These are phyloP conservation scores for Exophiala bonariae DNA, from an alignment of 2,329 filamentous ascomycete species.

Conservation along the genomic window DNA sequence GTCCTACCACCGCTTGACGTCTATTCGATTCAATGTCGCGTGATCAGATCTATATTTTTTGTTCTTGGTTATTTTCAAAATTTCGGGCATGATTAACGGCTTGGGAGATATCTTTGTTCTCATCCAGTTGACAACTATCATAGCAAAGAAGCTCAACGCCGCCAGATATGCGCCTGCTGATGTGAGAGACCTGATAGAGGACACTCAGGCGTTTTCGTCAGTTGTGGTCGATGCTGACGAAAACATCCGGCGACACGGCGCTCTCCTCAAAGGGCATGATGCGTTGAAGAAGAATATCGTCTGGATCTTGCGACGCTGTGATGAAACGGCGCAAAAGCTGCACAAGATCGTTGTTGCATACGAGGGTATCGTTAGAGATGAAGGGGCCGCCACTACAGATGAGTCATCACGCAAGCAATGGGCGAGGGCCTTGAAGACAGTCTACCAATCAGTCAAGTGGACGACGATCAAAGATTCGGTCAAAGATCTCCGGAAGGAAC, in stretches of 20 bases:
- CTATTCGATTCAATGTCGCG: conserved; percentile 1
- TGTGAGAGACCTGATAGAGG: conserved; percentile 6
- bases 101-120: conserved; percentile 13
- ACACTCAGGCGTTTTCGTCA: conserved; percentile 7
- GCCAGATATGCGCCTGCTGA: conserved; percentile 9
- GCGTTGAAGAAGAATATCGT: conserved; percentile 10
- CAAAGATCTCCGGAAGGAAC: conserved; percentile 7
- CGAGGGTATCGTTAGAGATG: conserved; percentile 5
- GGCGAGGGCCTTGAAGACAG: conserved; percentile 10
- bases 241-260: conserved; percentile 10
- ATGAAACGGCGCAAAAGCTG: conserved; percentile 9
- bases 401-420: conserved; percentile 7
- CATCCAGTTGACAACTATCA: conserved; percentile 5
- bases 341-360: conserved; percentile 10
- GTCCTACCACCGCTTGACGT: no score
- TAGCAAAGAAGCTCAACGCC: conserved; percentile 5
- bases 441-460: conserved; percentile 10
- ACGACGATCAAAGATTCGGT: conserved; percentile 8
- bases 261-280: conserved; percentile 5
- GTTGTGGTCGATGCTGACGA: conserved; percentile 2
- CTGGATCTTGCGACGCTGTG: conserved; percentile 8
- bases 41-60: neutral
- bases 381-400: neutral
- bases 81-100: conserved; percentile 12
- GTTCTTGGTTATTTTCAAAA: neutral